Percentiles rank a stretch among this genome's conserved stretches.
These are phyloP conservation scores for Choiromyces venosus DNA, from an alignment of 495 filamentous ascomycete species.

Conservation along the genomic window DNA sequence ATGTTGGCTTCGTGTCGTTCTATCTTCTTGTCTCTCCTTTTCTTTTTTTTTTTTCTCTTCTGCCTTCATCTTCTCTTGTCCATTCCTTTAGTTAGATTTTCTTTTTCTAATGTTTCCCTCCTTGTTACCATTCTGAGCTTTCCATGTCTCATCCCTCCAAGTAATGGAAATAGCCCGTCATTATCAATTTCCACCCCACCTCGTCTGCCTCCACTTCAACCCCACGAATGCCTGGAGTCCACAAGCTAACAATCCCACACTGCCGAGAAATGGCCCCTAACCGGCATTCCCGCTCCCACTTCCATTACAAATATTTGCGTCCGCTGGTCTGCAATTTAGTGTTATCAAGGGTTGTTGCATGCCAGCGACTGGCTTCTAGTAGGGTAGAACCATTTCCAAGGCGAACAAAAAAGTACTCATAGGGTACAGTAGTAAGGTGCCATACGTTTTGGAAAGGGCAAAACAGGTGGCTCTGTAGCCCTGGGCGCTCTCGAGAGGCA, in stretches of 20 bases:
- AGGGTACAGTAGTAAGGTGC: neutral
- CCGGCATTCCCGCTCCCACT: slow-evolving; percentile 19
- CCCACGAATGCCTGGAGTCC: slow-evolving; percentile 32
- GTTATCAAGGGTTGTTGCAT: neutral
- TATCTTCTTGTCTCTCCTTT: slow-evolving; percentile 15
- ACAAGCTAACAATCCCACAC: slow-evolving; percentile 13
- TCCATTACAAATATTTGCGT: neutral
- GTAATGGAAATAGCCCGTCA: slow-evolving; percentile 37
- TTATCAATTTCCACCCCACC: slow-evolving; percentile 36
- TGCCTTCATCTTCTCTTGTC: slow-evolving; percentile 15
- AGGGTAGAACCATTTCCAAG: neutral
- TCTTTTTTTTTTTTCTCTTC: slow-evolving; percentile 31
- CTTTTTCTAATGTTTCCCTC: slow-evolving; percentile 17
- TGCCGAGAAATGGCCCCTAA: slow-evolving; percentile 5
- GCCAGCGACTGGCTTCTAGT: neutral
- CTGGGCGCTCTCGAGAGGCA: neutral
- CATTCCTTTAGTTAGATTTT: slow-evolving; percentile 25
- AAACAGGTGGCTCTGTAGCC: neutral
- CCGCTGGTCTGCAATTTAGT: neutral
- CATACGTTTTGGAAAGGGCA: neutral
- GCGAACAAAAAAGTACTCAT: neutral
- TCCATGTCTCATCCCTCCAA: slow-evolving; percentile 30
- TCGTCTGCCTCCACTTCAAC: slow-evolving; percentile 25
- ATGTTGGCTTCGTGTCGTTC: slow-evolving; percentile 23
- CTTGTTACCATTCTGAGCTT: slow-evolving; percentile 12